phyloP scores from a whole-genome alignment of 306 rosid genomes.

The Corylus americana region DNA sequence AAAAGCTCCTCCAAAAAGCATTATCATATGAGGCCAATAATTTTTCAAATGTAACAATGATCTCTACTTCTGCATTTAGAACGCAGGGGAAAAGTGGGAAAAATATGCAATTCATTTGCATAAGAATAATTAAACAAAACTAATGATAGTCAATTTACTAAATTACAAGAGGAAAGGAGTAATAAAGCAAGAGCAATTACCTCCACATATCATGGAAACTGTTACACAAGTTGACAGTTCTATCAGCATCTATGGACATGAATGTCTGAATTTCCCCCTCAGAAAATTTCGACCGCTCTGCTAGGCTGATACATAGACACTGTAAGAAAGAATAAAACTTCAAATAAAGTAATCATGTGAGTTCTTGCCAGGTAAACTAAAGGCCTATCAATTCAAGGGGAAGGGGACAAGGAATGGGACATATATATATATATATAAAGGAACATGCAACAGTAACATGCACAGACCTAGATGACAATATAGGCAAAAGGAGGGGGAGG shows the following conservation, averaged over 20 bases:
- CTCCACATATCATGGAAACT: conserved; percentile 95
- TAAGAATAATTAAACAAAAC: not conserved
- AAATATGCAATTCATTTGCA: not conserved
- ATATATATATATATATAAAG: no score
- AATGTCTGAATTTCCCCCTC: conserved; percentile 96
- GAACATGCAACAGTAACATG: not conserved
- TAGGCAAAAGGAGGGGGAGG: not conserved
- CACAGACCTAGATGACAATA: not conserved
- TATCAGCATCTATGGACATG: conserved; percentile 92
- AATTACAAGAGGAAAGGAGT: conserved; percentile 3
- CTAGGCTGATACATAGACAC: conserved; percentile 75
- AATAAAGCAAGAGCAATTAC: conserved; percentile 39
- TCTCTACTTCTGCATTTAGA: not conserved
- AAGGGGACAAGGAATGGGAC: not conserved
- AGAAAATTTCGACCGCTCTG: conserved; percentile 83
- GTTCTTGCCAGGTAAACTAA: not conserved
- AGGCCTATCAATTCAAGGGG: not conserved
- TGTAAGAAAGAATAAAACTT: conserved; percentile 35
- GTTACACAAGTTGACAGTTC: conserved; percentile 86
- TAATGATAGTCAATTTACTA: no score
- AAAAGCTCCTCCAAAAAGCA: no score
- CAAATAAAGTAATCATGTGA: not conserved
- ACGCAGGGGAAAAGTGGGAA: not conserved
- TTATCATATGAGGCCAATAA: no score
- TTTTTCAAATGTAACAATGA: not conserved